Evolutionary conservation across 306 rosid species (phyloP).

Genomic region (Medicago truncatula): DNA sequence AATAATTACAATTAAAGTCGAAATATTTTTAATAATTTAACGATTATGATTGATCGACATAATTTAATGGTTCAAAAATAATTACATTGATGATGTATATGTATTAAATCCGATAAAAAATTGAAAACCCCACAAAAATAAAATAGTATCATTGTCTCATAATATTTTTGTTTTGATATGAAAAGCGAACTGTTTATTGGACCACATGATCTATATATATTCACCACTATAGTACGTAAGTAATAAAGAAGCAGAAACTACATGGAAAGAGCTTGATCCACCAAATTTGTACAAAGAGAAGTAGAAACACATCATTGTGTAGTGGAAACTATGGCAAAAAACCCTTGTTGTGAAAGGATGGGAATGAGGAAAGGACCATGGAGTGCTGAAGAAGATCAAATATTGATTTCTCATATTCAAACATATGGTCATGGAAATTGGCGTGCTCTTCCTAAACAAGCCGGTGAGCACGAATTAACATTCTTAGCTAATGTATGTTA

Average conservation of each 20-base stretch:
- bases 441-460: conserved; percentile 98
- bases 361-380: conserved; percentile 96
- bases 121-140: background rate
- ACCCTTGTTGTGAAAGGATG: conserved; percentile 90
- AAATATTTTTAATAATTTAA: too few relatives aligned
- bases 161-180: conserved; percentile 32
- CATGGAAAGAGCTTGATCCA: conserved; percentile 22
- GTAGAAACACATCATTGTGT: conserved; percentile 1
- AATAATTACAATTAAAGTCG: too few relatives aligned
- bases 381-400: conserved; percentile 84
- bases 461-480: conserved; percentile 55
- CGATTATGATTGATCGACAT: too few relatives aligned
- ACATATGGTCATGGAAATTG: conserved; percentile 80
- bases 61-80: too few relatives aligned
- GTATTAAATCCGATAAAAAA: too few relatives aligned
- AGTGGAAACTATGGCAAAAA: conserved; percentile 59
- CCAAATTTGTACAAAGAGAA: background rate
- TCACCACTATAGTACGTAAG: background rate
- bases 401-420: conserved; percentile 63
- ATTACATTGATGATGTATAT: too few relatives aligned
- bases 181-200: conserved; percentile 30
- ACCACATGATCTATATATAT: conserved; percentile 5
- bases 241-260: conserved; percentile 32
- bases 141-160: conserved; percentile 25
- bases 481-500: background rate